Base-by-base conservation (phyloP, 1,284 basidiomycete genomes). In the Cronartium quercuum region DNA sequence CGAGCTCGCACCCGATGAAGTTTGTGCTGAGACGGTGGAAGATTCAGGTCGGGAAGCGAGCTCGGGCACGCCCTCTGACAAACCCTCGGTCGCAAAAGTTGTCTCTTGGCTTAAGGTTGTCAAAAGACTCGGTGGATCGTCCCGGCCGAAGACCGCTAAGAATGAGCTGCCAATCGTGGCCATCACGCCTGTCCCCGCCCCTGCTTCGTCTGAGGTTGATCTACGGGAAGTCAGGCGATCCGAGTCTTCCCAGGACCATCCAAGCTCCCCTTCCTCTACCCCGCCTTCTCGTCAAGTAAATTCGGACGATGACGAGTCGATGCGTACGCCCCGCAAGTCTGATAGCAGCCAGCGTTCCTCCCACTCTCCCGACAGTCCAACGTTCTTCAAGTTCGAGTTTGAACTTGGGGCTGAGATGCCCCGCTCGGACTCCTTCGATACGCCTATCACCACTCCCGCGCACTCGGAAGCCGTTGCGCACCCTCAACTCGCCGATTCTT, bases 101-200 rank as follows among this genome's bases (percentile, higher is more conserved):
- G 78, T 79, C 3, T 79, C 79, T 42, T 79, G 79, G 79, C 74
- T 79, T 38, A 78, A 77, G 65, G 76, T 65, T 21, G 70, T 73
- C 35, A 73, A 73, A 34, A 61, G 63, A 35, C 63, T 73, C 7
- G 70, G 70, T 12, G 55, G 65, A 5, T 18, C 58, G 13, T 58
- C 66, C 21, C 57, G 61, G 41, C 29, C 35, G 3, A 68, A 68
- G 38, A 60, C 4, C n/a, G 21, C 34, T 21, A 34, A 21, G 21
- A 44, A 63, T 3, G 13, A 18, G 35, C 37, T 51, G 21, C 44
- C 57, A 21, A 9, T 34, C 47, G 51, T 29, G 37, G 15, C 24
- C 0, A 41, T 7, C 15, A 38, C 34, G 35, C 51, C 34, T 38
- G n/a, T 40, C 38, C 18, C 68, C 55, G 47, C 37, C 2, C 35